Evolutionary conservation across 805 yeast genomes (phyloP), one percentile per base, ranked within the genome.

Genomic region (Candida broadrunensis): DNA sequence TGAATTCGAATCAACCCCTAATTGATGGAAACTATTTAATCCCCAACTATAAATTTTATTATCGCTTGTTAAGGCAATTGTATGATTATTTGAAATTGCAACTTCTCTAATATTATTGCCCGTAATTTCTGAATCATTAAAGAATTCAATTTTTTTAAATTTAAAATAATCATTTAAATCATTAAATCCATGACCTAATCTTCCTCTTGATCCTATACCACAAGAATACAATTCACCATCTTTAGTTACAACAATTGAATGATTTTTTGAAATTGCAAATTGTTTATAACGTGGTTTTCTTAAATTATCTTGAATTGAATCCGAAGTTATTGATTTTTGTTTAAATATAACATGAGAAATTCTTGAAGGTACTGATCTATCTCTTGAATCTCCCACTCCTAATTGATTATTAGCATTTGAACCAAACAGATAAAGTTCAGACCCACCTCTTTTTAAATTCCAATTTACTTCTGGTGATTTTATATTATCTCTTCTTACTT

Each of bases 21-120:
- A 59, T 55, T 86, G 95, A n/a, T 75, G 75, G 55, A 60, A 73
- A 14, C 72, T 67, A 52, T 87, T 87, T 45, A 79, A 70, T 0
- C 97, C 97, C 95, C 96, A 90, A 0, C 89, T 61, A 46, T 70
- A 84, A 1, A 88, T 65, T n/a, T 73, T 72, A 29, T 80, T 80
- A 13, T 60, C 49, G 0, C 63, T 52, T 0, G 84, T 75, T 16
- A 85, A 49, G 0, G 76, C 83, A 8, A 88, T 51, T 0, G 87
- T 67, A 54, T 87, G 96, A 51, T 85, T 84, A 49, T 80, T 78
- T 38, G 88, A 80, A 1, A 81, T 56, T 1, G 75, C 77, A 1
- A 80, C 62, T 13, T 56, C 62, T 33, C 41, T 46, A 5, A 62
- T 42, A 2, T 67, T 55, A 20, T 55, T 60, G 5, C 12, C 27